phyloP scores from a whole-genome alignment of 1,284 basidiomycete genomes.

The Coniferiporia sulphurascens region DNA sequence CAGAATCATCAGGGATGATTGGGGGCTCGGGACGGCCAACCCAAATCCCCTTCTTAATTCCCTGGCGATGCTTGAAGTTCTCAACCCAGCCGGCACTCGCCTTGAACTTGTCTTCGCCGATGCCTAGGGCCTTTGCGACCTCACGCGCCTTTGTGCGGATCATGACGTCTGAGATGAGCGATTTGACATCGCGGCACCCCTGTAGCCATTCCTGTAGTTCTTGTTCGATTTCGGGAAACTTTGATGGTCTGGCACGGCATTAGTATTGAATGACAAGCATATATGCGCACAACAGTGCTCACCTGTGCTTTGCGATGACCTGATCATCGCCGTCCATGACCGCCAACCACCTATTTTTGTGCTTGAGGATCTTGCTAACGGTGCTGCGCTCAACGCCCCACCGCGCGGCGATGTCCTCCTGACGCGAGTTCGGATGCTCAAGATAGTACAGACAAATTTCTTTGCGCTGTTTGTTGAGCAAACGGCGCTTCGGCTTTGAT shows the following conservation, averaged over 20 bases:
- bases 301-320: slow-evolving; percentile 64
- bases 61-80: slow-evolving; percentile 82
- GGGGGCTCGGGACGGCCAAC: slow-evolving; percentile 30
- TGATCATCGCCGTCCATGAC: slow-evolving; percentile 54
- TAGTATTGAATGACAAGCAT: slow-evolving; percentile 8
- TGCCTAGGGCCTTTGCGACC: slow-evolving; percentile 53
- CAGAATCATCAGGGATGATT: slow-evolving; percentile 10
- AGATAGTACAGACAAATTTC: slow-evolving; percentile 70
- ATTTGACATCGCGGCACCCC: slow-evolving; percentile 44
- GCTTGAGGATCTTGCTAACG: slow-evolving; percentile 89
- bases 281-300: slow-evolving; percentile 20
- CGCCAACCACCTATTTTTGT: slow-evolving; percentile 77
- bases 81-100: slow-evolving; percentile 89
- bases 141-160: slow-evolving; percentile 71
- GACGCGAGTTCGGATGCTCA: slow-evolving; percentile 59
- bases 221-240: slow-evolving; percentile 75
- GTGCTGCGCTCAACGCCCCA: slow-evolving; percentile 87
- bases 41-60: slow-evolving; percentile 65
- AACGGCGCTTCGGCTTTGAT: slow-evolving; percentile 61
- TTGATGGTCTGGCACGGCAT: slow-evolving; percentile 49
- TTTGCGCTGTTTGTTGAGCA: slow-evolving; percentile 70
- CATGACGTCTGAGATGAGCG: slow-evolving; percentile 60
- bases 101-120: slow-evolving; percentile 75
- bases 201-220: slow-evolving; percentile 58
- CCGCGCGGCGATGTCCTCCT: slow-evolving; percentile 74